These are phyloP conservation scores for Dryas drummondii DNA, from an alignment of 306 rosid genomes.

Conservation along the genomic window DNA sequence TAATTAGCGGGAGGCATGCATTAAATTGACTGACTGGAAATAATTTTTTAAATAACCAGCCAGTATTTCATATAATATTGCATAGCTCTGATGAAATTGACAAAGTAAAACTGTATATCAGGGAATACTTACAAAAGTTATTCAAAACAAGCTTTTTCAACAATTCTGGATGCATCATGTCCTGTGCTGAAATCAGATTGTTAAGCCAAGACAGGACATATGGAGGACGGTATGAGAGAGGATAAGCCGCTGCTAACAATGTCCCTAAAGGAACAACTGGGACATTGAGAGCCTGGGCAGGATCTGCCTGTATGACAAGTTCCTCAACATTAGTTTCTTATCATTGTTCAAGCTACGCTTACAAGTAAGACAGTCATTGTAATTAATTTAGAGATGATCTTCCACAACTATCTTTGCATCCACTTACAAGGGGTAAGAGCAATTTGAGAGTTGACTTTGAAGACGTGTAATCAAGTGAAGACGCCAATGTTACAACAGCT, in stretches of 20 bases:
- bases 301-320: conserved; percentile 83
- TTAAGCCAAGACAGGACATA: conserved; percentile 84
- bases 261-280: conserved; percentile 94
- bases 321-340: conserved; percentile 31
- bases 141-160: conserved; percentile 78
- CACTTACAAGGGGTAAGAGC: conserved; percentile 91
- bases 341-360: conserved; percentile 16
- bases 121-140: conserved; percentile 80
- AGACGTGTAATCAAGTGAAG: conserved; percentile 89
- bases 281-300: conserved; percentile 93
- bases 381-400: conserved; percentile 18
- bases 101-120: conserved; percentile 3
- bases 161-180: conserved; percentile 95
- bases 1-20: background rate
- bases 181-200: conserved; percentile 81
- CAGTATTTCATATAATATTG: background rate
- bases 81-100: background rate
- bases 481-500: conserved; percentile 88
- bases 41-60: background rate
- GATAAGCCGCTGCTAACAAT: conserved; percentile 81
- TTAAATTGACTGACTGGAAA: background rate
- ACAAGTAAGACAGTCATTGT: conserved; percentile 7
- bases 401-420: background rate
- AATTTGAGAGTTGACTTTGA: conserved; percentile 86
- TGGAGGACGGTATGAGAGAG: conserved; percentile 77